Base-by-base conservation (phyloP, 106 monocot species). In the Dioscorea alata region DNA sequence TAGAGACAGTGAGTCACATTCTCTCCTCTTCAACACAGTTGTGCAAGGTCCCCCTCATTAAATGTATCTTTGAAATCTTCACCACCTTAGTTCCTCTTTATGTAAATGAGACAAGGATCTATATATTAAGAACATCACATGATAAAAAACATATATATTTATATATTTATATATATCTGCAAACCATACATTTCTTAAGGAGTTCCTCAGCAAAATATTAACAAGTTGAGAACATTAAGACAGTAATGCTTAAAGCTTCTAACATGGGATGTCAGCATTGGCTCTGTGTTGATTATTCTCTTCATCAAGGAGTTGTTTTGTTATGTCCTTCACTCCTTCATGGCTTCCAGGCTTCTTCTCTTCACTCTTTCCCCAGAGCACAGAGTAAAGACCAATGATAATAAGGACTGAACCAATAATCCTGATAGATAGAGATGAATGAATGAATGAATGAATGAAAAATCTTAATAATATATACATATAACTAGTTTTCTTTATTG, bases 341-440 rank as follows among this genome's bases (percentile, higher is more conserved):
- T 75, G 33, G 13, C 49, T 63, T 18, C 14, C 48, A 22, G 8
- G 50, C 64, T 72, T 87, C 52, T 59, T 84, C 75, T 94, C 93
- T 62, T 75, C 75, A 66, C 82, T 87, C 74, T 94, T 94, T 12
- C 93, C 93, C 93, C 93, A 94, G 17, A 90, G 74, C 2, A 94
- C 93, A 65, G 73, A 74, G 74, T 94, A 94, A 50, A 94, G 86
- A 6, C 90, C 93, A 22, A 83, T 49, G 74, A 94, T 73, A 56
- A 94, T 94, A 19, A 90, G 57, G 23, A 94, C 56, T 3, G 89
- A 78, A 23, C 93, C 93, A 68, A 87, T 82, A 50, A 93, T 58
- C 86, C 93, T 93, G 81, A 15, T 58, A 69, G 66, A 49, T 51
- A 13, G 21, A 10, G 68, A 66, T 19, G 19, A 63, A 60, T 23